Evolutionary conservation across 2,329 filamentous ascomycete genomes (phyloP).

Genomic region (Rhynchosporium agropyri): DNA sequence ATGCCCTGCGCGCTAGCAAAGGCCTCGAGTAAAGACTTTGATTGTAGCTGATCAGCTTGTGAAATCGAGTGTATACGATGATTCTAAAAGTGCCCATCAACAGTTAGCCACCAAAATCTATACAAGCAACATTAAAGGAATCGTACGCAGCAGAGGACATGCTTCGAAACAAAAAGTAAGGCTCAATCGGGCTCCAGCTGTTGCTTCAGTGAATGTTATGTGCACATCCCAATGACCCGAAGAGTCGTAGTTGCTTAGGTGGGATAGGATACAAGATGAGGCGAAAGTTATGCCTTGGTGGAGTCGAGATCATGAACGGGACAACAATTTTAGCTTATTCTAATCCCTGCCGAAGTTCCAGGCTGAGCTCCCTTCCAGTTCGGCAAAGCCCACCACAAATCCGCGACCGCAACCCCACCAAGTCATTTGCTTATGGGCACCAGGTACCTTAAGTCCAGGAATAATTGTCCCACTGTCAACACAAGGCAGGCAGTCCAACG

Average conservation of each 20-base stretch:
- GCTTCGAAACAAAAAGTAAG: conserved; percentile 23
- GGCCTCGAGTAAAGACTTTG: conserved; percentile 12
- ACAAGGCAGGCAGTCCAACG: background rate
- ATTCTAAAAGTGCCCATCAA: conserved; percentile 8
- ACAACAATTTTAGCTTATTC: conserved; percentile 23
- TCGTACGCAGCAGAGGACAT: conserved; percentile 32
- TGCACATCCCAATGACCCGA: too few species aligned
- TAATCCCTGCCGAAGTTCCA: conserved; percentile 4
- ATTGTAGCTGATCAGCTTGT: conserved; percentile 15
- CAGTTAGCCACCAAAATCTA: background rate
- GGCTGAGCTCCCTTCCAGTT: background rate
- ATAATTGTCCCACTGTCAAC: conserved; percentile 8
- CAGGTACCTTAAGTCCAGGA: background rate
- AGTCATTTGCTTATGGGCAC: background rate
- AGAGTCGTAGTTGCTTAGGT: conserved; percentile 7
- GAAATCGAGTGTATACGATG: conserved; percentile 6
- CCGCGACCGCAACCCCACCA: conserved; percentile 23
- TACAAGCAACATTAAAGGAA: background rate
- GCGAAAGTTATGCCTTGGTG: background rate
- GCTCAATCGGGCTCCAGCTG: background rate
- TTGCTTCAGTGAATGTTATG: background rate
- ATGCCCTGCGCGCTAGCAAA: conserved; percentile 46
- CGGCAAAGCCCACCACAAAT: conserved; percentile 17
- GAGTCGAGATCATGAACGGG: conserved; percentile 14
- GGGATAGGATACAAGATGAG: conserved; percentile 14